phyloP scores from a whole-genome alignment of 352 stramenopile species.

The Blastocystis sp. region DNA sequence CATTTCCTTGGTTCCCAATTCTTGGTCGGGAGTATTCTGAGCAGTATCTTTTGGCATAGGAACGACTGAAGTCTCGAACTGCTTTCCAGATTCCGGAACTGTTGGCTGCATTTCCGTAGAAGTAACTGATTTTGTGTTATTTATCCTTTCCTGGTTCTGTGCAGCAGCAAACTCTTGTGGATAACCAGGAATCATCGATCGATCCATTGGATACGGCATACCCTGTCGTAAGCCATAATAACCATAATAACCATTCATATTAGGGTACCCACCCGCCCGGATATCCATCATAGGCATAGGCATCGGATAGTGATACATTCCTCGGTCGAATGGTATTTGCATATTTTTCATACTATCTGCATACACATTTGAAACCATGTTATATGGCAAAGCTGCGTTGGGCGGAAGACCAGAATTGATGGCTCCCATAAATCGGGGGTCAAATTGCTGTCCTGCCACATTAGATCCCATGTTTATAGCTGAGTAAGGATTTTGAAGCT shows the following conservation, averaged over 20 bases:
- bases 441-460: conserved; percentile 19
- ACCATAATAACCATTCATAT: background rate
- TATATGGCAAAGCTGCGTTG: background rate
- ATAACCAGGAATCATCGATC: background rate
- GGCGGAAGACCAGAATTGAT: conserved; percentile 34
- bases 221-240: conserved; percentile 22
- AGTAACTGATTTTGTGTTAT: background rate
- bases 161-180: background rate
- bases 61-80: background rate
- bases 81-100: background rate
- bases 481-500: conserved; percentile 49
- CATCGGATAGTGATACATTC: conserved; percentile 13
- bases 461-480: conserved; percentile 19
- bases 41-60: background rate
- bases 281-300: conserved; percentile 41
- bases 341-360: conserved; percentile 42
- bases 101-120: background rate
- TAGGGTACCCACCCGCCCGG: background rate
- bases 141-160: background rate
- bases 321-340: conserved; percentile 23
- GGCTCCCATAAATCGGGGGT: conserved; percentile 34
- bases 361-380: conserved; percentile 54
- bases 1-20: too few relatives aligned
- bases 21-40: too few relatives aligned
- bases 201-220: background rate